Evolutionary conservation across 805 yeast species (phyloP).

Genomic region (fission yeast (Schizosaccharomyces pombe)): DNA sequence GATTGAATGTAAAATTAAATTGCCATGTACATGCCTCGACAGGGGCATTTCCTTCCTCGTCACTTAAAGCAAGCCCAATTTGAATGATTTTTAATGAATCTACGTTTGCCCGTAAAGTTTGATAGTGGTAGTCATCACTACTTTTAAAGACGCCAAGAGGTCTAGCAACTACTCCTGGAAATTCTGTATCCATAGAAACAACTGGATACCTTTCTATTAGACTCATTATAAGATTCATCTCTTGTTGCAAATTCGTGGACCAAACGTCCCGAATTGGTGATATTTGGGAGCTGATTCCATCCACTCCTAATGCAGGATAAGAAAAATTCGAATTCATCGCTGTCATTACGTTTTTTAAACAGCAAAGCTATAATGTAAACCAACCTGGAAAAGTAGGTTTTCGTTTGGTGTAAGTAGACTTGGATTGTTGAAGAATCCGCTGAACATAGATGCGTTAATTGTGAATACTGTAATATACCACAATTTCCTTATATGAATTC

Average conservation of each 20-base stretch:
- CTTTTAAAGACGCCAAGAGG: constrained; percentile 86
- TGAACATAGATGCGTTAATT: too few species aligned
- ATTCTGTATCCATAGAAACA: constrained; percentile 54
- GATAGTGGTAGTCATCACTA: constrained; percentile 83
- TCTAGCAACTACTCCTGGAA: constrained; percentile 87
- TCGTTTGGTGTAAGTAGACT: too few species aligned
- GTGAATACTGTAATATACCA: too few species aligned
- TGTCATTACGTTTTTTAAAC: background rate
- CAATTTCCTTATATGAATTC: too few species aligned
- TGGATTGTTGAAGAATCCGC: too few species aligned
- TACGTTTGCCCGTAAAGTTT: constrained; percentile 75
- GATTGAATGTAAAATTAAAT: constrained; percentile 69
- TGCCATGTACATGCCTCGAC: constrained; percentile 51
- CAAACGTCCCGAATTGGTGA: constrained; percentile 16
- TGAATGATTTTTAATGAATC: constrained; percentile 73
- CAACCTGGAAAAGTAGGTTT: too few species aligned
- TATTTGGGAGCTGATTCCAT: background rate
- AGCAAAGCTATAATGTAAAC: too few species aligned
- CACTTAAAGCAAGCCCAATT: constrained; percentile 56
- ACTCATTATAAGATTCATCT: constrained; percentile 19
- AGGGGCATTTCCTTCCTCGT: constrained; percentile 44
- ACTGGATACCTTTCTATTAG: constrained; percentile 18
- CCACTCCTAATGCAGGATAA: background rate
- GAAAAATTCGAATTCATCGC: background rate
- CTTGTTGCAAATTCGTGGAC: constrained; percentile 20